Base-by-base conservation (phyloP, 495 filamentous ascomycete genomes). In the Aspergillus avenaceus region DNA sequence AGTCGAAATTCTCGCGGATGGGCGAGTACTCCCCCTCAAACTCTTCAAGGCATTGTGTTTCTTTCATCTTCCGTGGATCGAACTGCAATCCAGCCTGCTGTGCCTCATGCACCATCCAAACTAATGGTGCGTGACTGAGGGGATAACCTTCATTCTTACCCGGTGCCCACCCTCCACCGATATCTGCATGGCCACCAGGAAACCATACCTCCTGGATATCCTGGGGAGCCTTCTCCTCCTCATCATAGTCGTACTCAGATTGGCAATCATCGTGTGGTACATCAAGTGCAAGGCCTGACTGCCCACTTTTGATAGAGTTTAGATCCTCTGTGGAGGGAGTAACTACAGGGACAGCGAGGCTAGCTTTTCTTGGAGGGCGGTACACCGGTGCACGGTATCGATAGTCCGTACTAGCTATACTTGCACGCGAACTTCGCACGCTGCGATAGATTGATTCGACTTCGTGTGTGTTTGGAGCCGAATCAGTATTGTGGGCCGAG, bases 171-270 rank as follows among this genome's bases (percentile, higher is more conserved):
- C 90, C 90, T 19, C 90, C 90, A 13, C 90, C 90, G 24, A 95
- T 83, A 54, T 95, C 90, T 8, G 80, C 88, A 58, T 95, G 90
- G 27, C 84, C 82, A 31, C 89, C 89, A 0, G 87, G 77, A 61
- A 93, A 95, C 89, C 89, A 93, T 8, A 91, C 73, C 53, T 91
- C 87, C 56, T 88, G 82, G 47, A 93, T 85, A 56, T 92, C 86
- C 54, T 91, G 87, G 18, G 60, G 65, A 0, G 78, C 75, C 16
- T 86, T 84, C 27, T 84, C 84, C 19, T 76, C 66, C 2, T 78
- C 67, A n/a, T 84, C 82, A 27, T 79, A 81, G 34, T 70, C 58
- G 4, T 74, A 63, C 13, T 50, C 47, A 12, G 47, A 52, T 8
- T 51, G 29, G 0, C 18, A n/a, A 12, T 41, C 43, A n/a, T 26